Evolutionary conservation across 371 early-diverging fungal species (phyloP).

Genomic region (Zychaea mexicana): DNA sequence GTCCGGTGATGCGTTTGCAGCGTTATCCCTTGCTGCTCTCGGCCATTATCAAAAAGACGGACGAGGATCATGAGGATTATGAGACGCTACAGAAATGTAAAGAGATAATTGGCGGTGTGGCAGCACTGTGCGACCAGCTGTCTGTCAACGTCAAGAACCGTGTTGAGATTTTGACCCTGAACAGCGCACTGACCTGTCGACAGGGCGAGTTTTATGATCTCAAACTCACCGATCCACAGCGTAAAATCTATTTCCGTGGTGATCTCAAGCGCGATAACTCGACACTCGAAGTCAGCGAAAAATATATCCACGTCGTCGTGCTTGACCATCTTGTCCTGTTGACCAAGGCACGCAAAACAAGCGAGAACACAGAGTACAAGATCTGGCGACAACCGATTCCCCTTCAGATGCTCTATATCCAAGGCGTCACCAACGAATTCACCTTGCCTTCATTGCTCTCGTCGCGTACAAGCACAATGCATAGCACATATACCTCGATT

Average conservation of each 20-base stretch:
- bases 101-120: conserved; percentile 28
- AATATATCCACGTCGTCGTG: conserved; percentile 67
- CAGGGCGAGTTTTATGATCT: conserved; percentile 57
- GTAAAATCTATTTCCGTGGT: conserved; percentile 75
- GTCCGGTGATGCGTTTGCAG: conserved; percentile 78
- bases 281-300: conserved; percentile 57
- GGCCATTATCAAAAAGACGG: conserved; percentile 75
- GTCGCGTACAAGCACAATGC: conserved; percentile 5
- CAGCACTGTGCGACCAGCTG: conserved; percentile 27
- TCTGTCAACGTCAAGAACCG: conserved; percentile 9
- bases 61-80: conserved; percentile 73
- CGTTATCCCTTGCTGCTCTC: conserved; percentile 81
- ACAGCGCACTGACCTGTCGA: conserved; percentile 37
- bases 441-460: conserved; percentile 7
- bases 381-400: conserved; percentile 64
- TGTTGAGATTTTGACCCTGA: conserved; percentile 14
- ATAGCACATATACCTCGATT: neutral
- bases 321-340: conserved; percentile 84
- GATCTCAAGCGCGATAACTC: conserved; percentile 61
- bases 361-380: conserved; percentile 46
- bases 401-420: conserved; percentile 44
- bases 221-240: conserved; percentile 65
- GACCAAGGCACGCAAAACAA: conserved; percentile 55
- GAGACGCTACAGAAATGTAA: conserved; percentile 69
- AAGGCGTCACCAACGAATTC: conserved; percentile 7